These are phyloP conservation scores for Drechslerella coelobrocha DNA, from an alignment of 2,329 filamentous ascomycete species.

Conservation along the genomic window DNA sequence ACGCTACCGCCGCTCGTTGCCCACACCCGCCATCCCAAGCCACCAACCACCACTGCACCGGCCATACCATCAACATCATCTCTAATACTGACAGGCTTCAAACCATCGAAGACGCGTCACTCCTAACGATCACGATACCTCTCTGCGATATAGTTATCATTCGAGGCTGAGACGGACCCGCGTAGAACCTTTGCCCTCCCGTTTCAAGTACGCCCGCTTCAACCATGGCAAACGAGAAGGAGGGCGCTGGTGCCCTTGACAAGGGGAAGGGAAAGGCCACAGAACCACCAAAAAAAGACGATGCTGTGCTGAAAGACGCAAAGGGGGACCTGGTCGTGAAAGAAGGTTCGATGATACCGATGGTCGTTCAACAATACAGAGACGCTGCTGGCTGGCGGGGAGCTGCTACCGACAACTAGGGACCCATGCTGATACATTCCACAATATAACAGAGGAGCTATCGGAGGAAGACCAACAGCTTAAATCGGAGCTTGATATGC, in stretches of 20 bases:
- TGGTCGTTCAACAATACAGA: conserved; percentile 56
- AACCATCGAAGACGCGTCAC: conserved; percentile 49
- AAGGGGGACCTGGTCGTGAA: conserved; percentile 74
- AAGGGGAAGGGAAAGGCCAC: conserved; percentile 96
- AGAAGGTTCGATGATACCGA: conserved; percentile 64
- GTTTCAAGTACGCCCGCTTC: conserved; percentile 55
- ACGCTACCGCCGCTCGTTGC: conserved; percentile 15
- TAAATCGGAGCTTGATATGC: conserved; percentile 96
- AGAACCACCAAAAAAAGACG: conserved; percentile 70
- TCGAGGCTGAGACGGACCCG: conserved; percentile 22
- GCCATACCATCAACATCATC: conserved; percentile 30
- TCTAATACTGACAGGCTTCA: conserved; percentile 15
- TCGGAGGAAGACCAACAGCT: conserved; percentile 98
- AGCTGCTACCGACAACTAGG: conserved; percentile 56
- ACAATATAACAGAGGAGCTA: conserved; percentile 75
- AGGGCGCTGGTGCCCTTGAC: conserved; percentile 80
- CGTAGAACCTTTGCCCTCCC: conserved; percentile 52
- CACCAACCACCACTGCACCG: conserved; percentile 19
- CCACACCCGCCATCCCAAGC: conserved; percentile 16
- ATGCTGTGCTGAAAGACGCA: conserved; percentile 66
- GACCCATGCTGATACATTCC: conserved; percentile 52
- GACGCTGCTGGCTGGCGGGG: conserved; percentile 46
- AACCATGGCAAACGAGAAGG: conserved; percentile 90
- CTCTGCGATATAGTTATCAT: conserved; percentile 18
- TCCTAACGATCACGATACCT: conserved; percentile 19